Base-by-base conservation (phyloP, 2,329 filamentous ascomycete species). In the Aspergillus sp. region DNA sequence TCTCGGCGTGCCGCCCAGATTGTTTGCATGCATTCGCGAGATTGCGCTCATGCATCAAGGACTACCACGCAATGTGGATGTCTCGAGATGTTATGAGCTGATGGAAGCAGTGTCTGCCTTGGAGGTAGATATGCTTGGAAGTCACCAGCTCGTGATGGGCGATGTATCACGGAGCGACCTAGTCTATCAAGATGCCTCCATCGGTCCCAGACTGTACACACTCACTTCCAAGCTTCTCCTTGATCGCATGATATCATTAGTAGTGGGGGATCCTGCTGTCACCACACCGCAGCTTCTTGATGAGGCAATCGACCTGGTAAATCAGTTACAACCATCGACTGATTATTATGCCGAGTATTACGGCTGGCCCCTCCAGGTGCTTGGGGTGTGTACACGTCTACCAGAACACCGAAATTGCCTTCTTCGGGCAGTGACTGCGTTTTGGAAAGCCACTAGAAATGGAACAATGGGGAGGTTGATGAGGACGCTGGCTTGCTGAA, bases 341-440 rank as follows among this genome's bases (percentile, higher is more conserved):
- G 67, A 70, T 36, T 71, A 70, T 39, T 71, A 64, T 49, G 68
- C 68, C 6, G 67, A 71, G 46, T 70, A 71, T 49, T 71, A 70
- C 32, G 62, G 63, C 47, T 71, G 69, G 67, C 67, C 67, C 4
- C 60, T 71, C 16, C 54, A 66, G 3, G 57, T 63, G 2, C 49
- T 71, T 29, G 67, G 67, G 11, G 63, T 59, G n/a, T 62, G 52
- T 47, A 42, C 61, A 4, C 20, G 52, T 11, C 32, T 53, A 16
- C 3, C 24, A n/a, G 4, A 36, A 14, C 61, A 65, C 18, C 63
- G 56, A 11, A 39, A 61, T 7, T 50, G 58, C 45, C 58, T 71
- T 2, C 49, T 67, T 49, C 29, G 53, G 18, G 58, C 69, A 20
- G 62, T 63, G 2, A 24, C 46, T 31, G 62, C 58, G 11, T 71